Base-by-base conservation (phyloP, 805 yeast genomes). In the Wickerhamiella brachini region DNA sequence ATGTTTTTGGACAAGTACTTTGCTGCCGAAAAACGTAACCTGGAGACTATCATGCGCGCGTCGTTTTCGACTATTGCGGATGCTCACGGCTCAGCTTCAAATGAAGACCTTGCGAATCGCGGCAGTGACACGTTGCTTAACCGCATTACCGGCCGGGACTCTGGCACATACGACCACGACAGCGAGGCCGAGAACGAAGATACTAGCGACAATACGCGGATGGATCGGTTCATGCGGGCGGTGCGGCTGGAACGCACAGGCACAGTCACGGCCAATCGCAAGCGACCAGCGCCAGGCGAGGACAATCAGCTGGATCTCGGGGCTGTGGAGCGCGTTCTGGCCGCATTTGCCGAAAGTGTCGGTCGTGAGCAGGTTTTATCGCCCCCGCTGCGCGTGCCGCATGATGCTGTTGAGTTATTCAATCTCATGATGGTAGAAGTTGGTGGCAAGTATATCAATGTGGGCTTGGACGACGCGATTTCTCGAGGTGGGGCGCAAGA, bases 341-440 rank as follows among this genome's bases (percentile, higher is more conserved):
- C 80, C 56, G 76, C 84, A 17, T 75, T 81, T 7, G 82, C 86
- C 37, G 97, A 88, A 65, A 75, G 89, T 1, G 71, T 87, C 2
- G 72, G 96, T 61, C 71, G 83, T 3, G 73, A 85, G 59, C 95
- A 87, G 62, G 69, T 86, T 39, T 49, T 60, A 51, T 48, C 60
- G 20, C 73, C 80, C 2, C 51, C 57, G n/a, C 44, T 38, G 2
- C 59, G 75, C 52, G 71, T 84, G 1, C 74, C 81, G 6, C 80
- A 75, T 45, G 77, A 80, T 59, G 75, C 86, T 0, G 67, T 78
- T 44, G 88, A 80, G 54, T 65, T 89, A 13, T 70, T 85, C 52
- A 85, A 85, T 54, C 71, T 84, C 38, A 63, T 86, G 49, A 65
- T 86, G 21, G 72, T 77, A 46, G 87, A 83, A 50, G 72, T 85